Base-by-base conservation (phyloP, 1,284 basidiomycete species). In the Cutaneotrichosporon sp. region DNA sequence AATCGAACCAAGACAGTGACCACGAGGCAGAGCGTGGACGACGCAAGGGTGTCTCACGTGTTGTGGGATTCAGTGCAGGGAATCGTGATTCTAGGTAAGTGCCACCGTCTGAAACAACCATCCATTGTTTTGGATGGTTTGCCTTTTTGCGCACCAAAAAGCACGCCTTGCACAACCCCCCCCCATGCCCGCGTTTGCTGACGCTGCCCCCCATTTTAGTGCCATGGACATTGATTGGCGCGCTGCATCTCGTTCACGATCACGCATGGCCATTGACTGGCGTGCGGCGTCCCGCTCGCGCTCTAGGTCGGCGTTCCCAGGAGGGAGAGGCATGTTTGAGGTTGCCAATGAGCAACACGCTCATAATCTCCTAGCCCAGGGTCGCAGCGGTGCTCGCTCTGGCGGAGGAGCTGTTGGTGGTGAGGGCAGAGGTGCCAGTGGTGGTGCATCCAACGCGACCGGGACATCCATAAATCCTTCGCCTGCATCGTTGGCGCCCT, bases 231-330 rank as follows among this genome's bases (percentile, higher is more conserved):
- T 97, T 87, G 94, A 97, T 70, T 97, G 93, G 91, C 83, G 91
- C 41, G 86, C 87, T 17, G 84, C 90, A 67, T 92, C 89, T 68
- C 83, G 92, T 56, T 96, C 92, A 14, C 83, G 92, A 58, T 97
- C 94, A 20, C 85, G 93, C 22, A 86, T 88, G 66, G 87, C 89
- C 1, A 77, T 79, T 71, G 78, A 79, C 49, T 79, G 77, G 77
- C 69, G 77, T 26, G 76, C 69, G 0, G 67, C 69, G 4, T 78
- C 77, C 1, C 64, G 77, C 5, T 78, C 77, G 0, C 63, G 77
- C 4, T 72, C 77, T 10, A 67, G 76, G 15, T 73, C 74, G 1
- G 60, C 67, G 0, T 69, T 68, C 46, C 51, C 50, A 7, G 61
- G 60, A 30, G 55, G 50, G 17, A 46, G 53, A 30, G 26, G 46